Evolutionary conservation across 2,329 filamentous ascomycete genomes (phyloP).

Genomic region (Penicillium sp.): DNA sequence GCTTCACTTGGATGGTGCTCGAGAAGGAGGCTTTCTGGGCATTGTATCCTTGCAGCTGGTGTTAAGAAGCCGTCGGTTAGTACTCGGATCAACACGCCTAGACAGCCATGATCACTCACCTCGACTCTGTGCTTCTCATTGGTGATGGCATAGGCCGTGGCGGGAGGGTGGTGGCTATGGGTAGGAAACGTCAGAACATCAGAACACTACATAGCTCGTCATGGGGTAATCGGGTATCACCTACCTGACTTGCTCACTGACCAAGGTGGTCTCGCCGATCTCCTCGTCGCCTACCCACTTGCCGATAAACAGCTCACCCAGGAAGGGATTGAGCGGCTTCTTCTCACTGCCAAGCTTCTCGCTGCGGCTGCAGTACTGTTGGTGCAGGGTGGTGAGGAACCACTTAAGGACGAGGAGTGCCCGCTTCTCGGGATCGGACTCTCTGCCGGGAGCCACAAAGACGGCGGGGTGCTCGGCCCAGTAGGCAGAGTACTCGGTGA

Average conservation of each 20-base stretch:
- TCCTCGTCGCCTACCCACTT: slow-evolving; percentile 61
- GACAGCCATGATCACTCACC: slow-evolving; percentile 27
- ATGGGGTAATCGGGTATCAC: slow-evolving; percentile 1
- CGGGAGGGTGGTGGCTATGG: slow-evolving; percentile 76
- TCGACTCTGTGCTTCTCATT: slow-evolving; percentile 76
- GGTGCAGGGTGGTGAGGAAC: slow-evolving; percentile 90
- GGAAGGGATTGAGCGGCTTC: slow-evolving; percentile 94
- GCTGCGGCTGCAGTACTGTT: slow-evolving; percentile 70
- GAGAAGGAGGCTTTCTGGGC: slow-evolving; percentile 94
- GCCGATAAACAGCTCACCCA: slow-evolving; percentile 90
- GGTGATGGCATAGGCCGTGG: slow-evolving; percentile 87
- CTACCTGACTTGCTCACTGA: slow-evolving; percentile 86
- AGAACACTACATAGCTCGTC: neutral
- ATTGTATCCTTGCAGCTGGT: slow-evolving; percentile 71
- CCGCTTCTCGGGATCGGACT: slow-evolving; percentile 74
- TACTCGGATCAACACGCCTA: neutral
- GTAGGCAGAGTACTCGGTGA: slow-evolving; percentile 76
- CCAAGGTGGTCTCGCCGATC: slow-evolving; percentile 71
- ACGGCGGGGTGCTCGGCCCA: slow-evolving; percentile 74
- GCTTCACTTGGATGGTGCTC: slow-evolving; percentile 89
- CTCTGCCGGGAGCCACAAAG: slow-evolving; percentile 74
- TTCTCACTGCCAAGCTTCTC: slow-evolving; percentile 87
- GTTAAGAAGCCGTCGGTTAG: neutral
- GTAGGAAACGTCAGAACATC: neutral
- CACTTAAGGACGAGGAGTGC: slow-evolving; percentile 87